Evolutionary conservation across 2,329 filamentous ascomycete species (phyloP).

Genomic region (Dactylonectria macrodidyma): DNA sequence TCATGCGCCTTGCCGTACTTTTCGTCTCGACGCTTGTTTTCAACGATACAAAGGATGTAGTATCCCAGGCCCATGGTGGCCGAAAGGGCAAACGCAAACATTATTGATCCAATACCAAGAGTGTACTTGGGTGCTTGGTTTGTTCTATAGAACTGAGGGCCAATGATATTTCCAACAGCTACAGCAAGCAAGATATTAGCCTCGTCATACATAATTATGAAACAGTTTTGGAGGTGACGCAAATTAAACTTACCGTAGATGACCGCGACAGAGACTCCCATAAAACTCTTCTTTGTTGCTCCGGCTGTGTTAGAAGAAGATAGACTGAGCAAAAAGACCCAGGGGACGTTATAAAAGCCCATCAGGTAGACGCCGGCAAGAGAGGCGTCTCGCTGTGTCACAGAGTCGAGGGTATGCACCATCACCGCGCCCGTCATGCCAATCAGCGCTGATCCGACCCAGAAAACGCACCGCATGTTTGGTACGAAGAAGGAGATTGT

Average conservation of each 20-base stretch:
- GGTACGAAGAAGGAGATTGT: conserved; percentile 47
- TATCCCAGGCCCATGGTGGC: conserved; percentile 39
- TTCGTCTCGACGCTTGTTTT: conserved; percentile 42
- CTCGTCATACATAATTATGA: too few species aligned
- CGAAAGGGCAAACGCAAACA: conserved; percentile 48
- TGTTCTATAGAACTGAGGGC: conserved; percentile 48
- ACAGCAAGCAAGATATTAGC: neutral
- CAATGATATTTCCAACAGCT: conserved; percentile 51
- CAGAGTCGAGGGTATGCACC: conserved; percentile 43
- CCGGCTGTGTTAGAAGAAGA: conserved; percentile 50
- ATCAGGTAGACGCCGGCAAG: conserved; percentile 52
- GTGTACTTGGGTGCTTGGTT: conserved; percentile 47
- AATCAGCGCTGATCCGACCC: conserved; percentile 43
- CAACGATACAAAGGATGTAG: conserved; percentile 39
- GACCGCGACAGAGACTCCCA: conserved; percentile 47
- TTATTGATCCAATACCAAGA: conserved; percentile 47
- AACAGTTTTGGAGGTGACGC: neutral
- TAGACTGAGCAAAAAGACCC: conserved; percentile 45
- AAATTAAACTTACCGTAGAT: conserved; percentile 40
- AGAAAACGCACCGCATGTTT: conserved; percentile 50
- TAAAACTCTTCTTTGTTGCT: conserved; percentile 51
- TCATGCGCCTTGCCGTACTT: conserved; percentile 31
- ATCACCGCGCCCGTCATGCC: conserved; percentile 47
- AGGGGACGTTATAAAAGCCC: conserved; percentile 52
- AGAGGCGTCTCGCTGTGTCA: conserved; percentile 40